These are phyloP conservation scores for Camellia granthamiana DNA, from an alignment of 148 eudicot species.

Conservation along the genomic window DNA sequence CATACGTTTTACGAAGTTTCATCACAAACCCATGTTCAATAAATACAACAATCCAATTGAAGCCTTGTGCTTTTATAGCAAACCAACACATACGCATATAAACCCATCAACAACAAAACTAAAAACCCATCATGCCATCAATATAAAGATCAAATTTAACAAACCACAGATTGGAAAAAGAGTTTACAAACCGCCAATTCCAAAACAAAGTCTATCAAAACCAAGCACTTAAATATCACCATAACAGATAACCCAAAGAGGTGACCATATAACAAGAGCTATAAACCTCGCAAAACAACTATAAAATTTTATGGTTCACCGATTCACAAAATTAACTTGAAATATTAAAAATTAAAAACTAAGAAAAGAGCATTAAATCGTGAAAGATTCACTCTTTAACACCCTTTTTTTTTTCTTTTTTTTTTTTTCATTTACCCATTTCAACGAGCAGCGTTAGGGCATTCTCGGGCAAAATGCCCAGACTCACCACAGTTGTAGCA, in stretches of 20 bases:
- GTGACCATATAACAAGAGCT: neutral
- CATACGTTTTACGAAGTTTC: too few species aligned
- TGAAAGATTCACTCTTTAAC: neutral
- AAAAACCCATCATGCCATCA: too few species aligned
- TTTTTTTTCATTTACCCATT: neutral
- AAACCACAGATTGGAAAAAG: neutral
- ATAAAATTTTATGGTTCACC: neutral
- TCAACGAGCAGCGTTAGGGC: neutral
- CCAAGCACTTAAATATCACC: neutral
- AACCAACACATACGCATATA: too few species aligned
- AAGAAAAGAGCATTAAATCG: neutral
- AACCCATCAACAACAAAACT: too few species aligned
- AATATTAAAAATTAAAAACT: neutral
- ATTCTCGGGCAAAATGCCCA: constrained; percentile 17
- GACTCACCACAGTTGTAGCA: constrained; percentile 17
- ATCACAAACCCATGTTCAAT: too few species aligned
- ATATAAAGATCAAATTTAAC: neutral
- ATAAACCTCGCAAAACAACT: neutral
- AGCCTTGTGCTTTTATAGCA: too few species aligned
- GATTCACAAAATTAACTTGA: neutral
- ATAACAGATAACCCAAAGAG: neutral
- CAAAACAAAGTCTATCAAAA: neutral
- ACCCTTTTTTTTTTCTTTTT: neutral
- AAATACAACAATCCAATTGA: too few species aligned
- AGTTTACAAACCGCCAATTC: neutral